phyloP scores from a whole-genome alignment of 352 stramenopile species.

The Phytophthora palmivora region DNA sequence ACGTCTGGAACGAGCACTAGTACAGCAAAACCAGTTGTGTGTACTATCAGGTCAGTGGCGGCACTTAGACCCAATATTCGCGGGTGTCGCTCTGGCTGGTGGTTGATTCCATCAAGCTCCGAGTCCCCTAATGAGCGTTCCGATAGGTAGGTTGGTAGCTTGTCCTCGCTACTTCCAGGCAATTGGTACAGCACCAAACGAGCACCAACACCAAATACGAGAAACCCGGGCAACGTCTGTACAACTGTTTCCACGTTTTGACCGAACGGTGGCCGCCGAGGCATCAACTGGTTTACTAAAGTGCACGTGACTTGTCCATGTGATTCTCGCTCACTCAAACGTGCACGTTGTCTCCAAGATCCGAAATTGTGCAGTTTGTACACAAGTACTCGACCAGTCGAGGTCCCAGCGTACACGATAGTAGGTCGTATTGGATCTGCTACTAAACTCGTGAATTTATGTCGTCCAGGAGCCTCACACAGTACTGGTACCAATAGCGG shows the following conservation, averaged over 20 bases:
- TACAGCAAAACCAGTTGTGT: slow-evolving; percentile 28
- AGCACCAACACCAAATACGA: slow-evolving; percentile 23
- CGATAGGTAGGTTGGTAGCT: slow-evolving; percentile 29
- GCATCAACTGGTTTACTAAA: slow-evolving; percentile 32
- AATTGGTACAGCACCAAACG: slow-evolving; percentile 39
- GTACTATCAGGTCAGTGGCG: slow-evolving; percentile 24
- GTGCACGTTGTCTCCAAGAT: slow-evolving; percentile 15
- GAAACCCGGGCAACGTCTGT: slow-evolving; percentile 36
- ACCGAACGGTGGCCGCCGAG: not conserved
- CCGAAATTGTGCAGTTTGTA: slow-evolving; percentile 39
- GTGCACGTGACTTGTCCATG: slow-evolving; percentile 20
- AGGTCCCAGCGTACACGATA: slow-evolving; percentile 35
- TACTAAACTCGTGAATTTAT: slow-evolving; percentile 31
- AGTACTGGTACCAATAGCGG: slow-evolving; percentile 13
- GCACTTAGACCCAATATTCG: slow-evolving; percentile 13
- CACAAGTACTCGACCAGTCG: slow-evolving; percentile 31
- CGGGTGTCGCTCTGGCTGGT: too few species aligned
- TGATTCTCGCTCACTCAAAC: slow-evolving; percentile 7
- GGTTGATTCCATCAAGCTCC: not conserved
- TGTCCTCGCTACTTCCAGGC: slow-evolving; percentile 21
- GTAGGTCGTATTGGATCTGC: slow-evolving; percentile 26
- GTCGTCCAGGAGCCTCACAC: slow-evolving; percentile 25
- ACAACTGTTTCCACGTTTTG: slow-evolving; percentile 10
- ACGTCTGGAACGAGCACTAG: slow-evolving; percentile 15
- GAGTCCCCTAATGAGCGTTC: slow-evolving; percentile 17